A percentile compares a stretch with the other conserved stretches of the same genome.
Evolutionary conservation across 768 basidiomycete species (phyloP).

Genomic region (Tylopilus intermedius): DNA sequence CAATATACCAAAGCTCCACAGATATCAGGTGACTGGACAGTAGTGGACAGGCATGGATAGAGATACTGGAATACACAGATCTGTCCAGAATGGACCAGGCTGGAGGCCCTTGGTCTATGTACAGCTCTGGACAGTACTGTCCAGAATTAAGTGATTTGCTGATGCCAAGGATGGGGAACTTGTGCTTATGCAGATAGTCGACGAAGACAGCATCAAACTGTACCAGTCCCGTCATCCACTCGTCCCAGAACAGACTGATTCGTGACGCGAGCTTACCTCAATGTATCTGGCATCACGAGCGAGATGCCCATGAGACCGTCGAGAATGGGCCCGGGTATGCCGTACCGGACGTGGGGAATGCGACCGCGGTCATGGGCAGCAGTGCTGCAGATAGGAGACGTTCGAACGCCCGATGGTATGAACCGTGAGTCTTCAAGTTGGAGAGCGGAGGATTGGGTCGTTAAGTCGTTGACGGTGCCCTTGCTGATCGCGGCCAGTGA

Average conservation of each 20-base stretch:
- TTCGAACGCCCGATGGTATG: conserved; percentile 92
- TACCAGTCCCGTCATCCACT: background rate
- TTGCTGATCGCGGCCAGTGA: conserved; percentile 65
- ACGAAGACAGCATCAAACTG: conserved; percentile 74
- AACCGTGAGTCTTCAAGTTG: conserved; percentile 77
- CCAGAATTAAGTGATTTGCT: too few relatives aligned
- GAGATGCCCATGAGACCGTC: conserved; percentile 87
- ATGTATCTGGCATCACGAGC: conserved; percentile 91
- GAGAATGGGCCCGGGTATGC: conserved; percentile 64
- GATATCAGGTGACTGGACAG: too few relatives aligned
- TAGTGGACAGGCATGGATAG: too few relatives aligned
- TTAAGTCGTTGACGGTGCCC: conserved; percentile 71
- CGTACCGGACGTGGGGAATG: conserved; percentile 72
- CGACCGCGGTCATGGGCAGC: conserved; percentile 83
- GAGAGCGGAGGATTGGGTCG: conserved; percentile 88
- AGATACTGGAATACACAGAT: too few relatives aligned
- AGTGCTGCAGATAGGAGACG: conserved; percentile 83
- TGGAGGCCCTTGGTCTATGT: too few relatives aligned
- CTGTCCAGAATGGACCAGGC: too few relatives aligned
- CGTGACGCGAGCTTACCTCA: conserved; percentile 50
- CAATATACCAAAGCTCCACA: too few relatives aligned
- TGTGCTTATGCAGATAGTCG: conserved; percentile 91
- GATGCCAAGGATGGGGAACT: conserved; percentile 66
- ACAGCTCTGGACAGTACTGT: too few relatives aligned
- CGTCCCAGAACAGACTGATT: too few relatives aligned